Base-by-base conservation (phyloP, 495 filamentous ascomycete species). In the Cercophora newfieldiana region DNA sequence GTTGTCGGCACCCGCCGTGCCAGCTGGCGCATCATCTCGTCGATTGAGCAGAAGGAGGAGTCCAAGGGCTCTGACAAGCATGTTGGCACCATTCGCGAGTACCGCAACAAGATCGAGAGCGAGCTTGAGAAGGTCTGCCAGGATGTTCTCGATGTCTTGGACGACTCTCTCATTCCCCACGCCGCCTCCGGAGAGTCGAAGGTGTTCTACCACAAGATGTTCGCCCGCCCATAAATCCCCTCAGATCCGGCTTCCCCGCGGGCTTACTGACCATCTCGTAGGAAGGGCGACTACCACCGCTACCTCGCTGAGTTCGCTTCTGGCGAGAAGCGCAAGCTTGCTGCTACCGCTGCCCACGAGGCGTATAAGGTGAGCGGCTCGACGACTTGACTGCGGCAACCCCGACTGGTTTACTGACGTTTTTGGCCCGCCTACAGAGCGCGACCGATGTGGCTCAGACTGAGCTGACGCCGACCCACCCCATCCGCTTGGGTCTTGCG, bases 171-270 rank as follows among this genome's bases (percentile, higher is more conserved):
- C 74, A 99, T 99, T 75, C 94, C 96, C 79, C 94, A 97, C 85
- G 95, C 95, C 71, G 92, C 96, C 80, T 91, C 93, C 69, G 95
- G 95, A 81, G 95, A 99, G 87, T 97, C 93, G 73, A 98, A 97
- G 87, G 95, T 99, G 73, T 99, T 99, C 80, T 99, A 99, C 85
- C 96, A 97, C 90, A 99, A 99, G 90, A 99, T 99, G 95, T 98
- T 81, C 4, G 57, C 60, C 50, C 29, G 10, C 21, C n/a, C n/a
- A n/a, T 10, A 74, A 78, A 72, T 8, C 10, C 30, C 30, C 14
- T 1, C 0, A 18, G 30, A n/a, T 25, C 16, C 10, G 37, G 37
- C 18, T 44, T 4, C 21, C 47, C 16, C 19, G 18, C 30, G 19
- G 8, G n/a, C 25, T 16, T 19, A 44, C 59, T 62, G 28, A 62